Evolutionary conservation across 2,329 filamentous ascomycete species (phyloP), one percentile per base, ranked within the genome.

Genomic region (Pyrenophora teres): DNA sequence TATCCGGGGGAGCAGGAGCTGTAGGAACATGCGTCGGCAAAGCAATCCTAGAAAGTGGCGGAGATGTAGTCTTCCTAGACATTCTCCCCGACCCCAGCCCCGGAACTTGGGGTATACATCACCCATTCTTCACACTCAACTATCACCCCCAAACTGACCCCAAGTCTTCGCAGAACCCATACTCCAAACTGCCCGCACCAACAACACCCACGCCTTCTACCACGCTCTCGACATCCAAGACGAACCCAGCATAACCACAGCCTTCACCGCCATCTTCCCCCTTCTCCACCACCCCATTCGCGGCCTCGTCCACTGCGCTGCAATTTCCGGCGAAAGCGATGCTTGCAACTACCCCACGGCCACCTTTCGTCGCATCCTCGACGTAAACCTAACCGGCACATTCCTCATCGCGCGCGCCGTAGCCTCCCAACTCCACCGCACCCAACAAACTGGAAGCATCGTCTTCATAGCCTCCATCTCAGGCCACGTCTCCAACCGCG

Each of bases 381-480:
- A 74, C 40, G 66, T 74, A 35, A 76, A 76, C 40, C 65, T 73
- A 1, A 63, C 69, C n/a, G 73, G 74, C 5, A 72, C 70, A 4
- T 74, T 76, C 51, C 62, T 70, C 21, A 57, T 66, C 6, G 64
- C 70, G 1, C 69, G 70, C 46, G 63, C 68, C 7, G 62, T 65
- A n/a, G 73, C 70, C 1, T 55, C 60, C 13, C 59, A 71, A 27
- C 68, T 76, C 52, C 68, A 71, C 16, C 46, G 61, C 10, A 58
- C 62, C 5, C 58, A 65, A 0, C 63, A 68, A 12, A 54, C 63
- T 2, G 73, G 72, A 0, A 73, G 69, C 40, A 73, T 75, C 16
- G 71, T 75, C 6, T 54, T 76, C 12, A 70, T 76, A 13, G 74
- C 72, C 3, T 72, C 69, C 49, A 76, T 76, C 62, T 71, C 65